Conservation (phyloP, 2,329 filamentous ascomycete genomes). For the Penicillium sp. region DNA sequence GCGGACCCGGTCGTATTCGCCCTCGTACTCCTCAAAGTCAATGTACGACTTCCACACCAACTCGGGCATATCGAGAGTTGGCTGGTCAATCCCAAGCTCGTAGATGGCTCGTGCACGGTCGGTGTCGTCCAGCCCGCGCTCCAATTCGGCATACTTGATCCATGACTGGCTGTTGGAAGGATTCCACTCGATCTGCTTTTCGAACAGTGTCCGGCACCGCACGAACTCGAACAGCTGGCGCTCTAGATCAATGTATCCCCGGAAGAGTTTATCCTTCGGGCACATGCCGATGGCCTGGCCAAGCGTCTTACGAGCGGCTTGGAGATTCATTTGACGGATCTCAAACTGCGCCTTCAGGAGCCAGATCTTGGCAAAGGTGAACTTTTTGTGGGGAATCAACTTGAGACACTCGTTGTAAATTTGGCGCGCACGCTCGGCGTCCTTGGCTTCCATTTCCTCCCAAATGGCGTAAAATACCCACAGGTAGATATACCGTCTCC, state of each 20-base stretch:
- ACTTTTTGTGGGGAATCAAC: conserved; percentile 87
- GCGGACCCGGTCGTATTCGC: conserved; percentile 75
- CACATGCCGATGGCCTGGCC: conserved; percentile 87
- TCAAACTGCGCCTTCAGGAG: conserved; percentile 88
- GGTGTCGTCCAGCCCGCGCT: conserved; percentile 80
- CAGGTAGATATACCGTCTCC: conserved; percentile 92
- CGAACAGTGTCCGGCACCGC: conserved; percentile 80
- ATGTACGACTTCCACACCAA: conserved; percentile 97
- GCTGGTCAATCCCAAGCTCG: conserved; percentile 76
- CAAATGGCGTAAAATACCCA: conserved; percentile 97
- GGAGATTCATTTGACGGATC: conserved; percentile 72
- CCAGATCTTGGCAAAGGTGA: conserved; percentile 97
- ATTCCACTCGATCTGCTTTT: conserved; percentile 91
- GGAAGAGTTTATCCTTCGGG: conserved; percentile 90
- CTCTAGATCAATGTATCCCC: conserved; percentile 86
- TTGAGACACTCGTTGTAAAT: conserved; percentile 84
- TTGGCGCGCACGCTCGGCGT: conserved; percentile 68
- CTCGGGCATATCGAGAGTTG: conserved; percentile 89
- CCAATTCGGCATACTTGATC: conserved; percentile 92
- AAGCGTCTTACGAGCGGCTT: conserved; percentile 73
- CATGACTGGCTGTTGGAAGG: conserved; percentile 82
- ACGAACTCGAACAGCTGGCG: conserved; percentile 89
- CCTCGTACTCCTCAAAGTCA: conserved; percentile 94
- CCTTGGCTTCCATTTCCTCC: conserved; percentile 79
- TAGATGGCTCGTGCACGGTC: conserved; percentile 84